Evolutionary conservation across 2,329 filamentous ascomycete genomes (phyloP), one percentile per base, ranked within the genome.

Genomic region (Pseudocercospora fuligena): DNA sequence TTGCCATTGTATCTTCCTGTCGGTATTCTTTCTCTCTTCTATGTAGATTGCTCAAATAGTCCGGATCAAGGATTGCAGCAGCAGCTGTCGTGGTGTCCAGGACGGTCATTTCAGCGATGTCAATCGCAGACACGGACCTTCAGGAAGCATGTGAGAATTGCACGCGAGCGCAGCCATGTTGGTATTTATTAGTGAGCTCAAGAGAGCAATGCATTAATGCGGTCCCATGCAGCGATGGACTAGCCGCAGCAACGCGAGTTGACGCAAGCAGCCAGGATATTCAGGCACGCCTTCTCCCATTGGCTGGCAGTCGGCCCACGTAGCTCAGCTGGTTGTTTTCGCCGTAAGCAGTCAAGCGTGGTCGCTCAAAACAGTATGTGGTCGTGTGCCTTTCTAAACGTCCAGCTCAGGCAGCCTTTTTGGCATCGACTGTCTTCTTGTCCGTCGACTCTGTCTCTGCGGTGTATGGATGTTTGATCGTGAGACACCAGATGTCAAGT

Each of bases 401-500:
- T 11, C 12, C 19, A 31, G 14, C 43, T 65, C 33, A 69, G 33
- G 60, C 64, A 57, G 69, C 66, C 59, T 71, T 70, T 59, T 69
- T 71, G 57, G 65, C 65, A 19, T 69, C 66, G 43, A 64, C 65
- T 11, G 47, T 60, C 58, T 64, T 71, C 40, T 47, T 65, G 60
- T 69, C 70, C 64, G 71, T 73, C 31, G 63, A 56, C 43, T 69
- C 69, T 21, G 53, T 69, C 63, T 72, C 63, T 16, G 69, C 70
- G 3, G 67, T 71, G n/a, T 85, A 84, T 0, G 88, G 88, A 74
- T 98, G 90, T 86, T 99, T 99, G 82, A 99, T 99, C 1, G 92
- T 97, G 78, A 99, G 84, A 78, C 95, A 99, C 93, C 93, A 98
- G 72, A 99, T 99, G 78, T 99, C 95, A 68, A 98, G 85, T 78